A percentile compares a stretch with the other conserved stretches of the same genome.
Evolutionary conservation across 2,329 filamentous ascomycete genomes (phyloP).

Genomic region (Aspergillus sp.): DNA sequence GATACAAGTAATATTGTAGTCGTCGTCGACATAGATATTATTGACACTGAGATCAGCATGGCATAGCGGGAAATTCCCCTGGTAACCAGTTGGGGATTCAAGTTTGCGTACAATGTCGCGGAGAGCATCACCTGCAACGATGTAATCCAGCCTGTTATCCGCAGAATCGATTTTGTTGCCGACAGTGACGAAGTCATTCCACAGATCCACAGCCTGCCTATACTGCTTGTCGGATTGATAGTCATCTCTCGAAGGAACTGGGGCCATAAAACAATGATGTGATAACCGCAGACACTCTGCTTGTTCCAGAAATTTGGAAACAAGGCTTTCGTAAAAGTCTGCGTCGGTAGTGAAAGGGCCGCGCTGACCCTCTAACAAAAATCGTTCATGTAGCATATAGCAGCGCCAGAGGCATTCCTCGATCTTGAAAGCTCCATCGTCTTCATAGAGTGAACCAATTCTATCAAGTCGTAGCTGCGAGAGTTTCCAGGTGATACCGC

Average conservation of each 20-base stretch:
- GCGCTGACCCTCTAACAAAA: conserved; percentile 17
- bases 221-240: conserved; percentile 19
- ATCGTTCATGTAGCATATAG: conserved; percentile 22
- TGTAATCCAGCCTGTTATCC: conserved; percentile 30
- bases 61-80: conserved; percentile 20
- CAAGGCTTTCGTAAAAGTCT: conserved; percentile 25
- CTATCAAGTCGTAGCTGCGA: conserved; percentile 29
- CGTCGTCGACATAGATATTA: conserved; percentile 41
- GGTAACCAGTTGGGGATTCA: background rate
- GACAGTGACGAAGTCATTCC: conserved; percentile 29
- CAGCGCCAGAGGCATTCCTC: conserved; percentile 25
- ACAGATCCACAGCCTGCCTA: conserved; percentile 20
- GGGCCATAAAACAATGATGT: conserved; percentile 22
- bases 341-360: conserved; percentile 25
- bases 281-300: conserved; percentile 22
- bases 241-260: conserved; percentile 14
- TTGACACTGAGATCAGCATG: conserved; percentile 43
- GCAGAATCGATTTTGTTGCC: conserved; percentile 25
- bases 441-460: conserved; percentile 34
- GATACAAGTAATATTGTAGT: conserved; percentile 36
- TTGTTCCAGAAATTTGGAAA: conserved; percentile 16
- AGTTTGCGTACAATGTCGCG: conserved; percentile 17
- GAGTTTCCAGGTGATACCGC: conserved; percentile 27
- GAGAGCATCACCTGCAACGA: conserved; percentile 23
- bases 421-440: conserved; percentile 21